A percentile compares a stretch with the other conserved stretches of the same genome.
Conservation (phyloP, 208 protist genomes). For the Cochliopodium minus region DNA sequence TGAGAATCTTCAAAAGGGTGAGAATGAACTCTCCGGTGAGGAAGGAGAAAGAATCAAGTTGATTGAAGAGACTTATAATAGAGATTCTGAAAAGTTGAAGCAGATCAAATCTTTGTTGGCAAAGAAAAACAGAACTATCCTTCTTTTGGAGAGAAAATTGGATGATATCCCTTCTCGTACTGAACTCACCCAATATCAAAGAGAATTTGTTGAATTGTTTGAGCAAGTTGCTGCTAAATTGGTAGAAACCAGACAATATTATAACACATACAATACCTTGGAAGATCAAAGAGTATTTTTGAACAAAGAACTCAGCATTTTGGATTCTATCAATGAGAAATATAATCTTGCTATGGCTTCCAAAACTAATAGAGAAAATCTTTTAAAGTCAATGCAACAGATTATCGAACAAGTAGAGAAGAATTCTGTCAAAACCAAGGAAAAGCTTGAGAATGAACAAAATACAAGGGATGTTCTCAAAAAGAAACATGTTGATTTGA, state of each 20-base stretch:
- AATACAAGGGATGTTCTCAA: no score
- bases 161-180: slow-evolving; percentile 49
- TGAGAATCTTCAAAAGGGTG: neutral
- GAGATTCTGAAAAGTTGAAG: slow-evolving; percentile 21
- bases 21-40: neutral
- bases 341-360: no score
- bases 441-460: no score
- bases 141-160: slow-evolving; percentile 33
- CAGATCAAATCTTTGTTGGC: slow-evolving; percentile 23
- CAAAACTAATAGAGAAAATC: no score
- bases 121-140: slow-evolving; percentile 42
- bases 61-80: slow-evolving; percentile 20
- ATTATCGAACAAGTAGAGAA: no score
- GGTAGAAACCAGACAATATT: slow-evolving; percentile 47
- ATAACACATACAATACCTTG: slow-evolving; percentile 46
- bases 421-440: no score
- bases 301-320: slow-evolving; percentile 32
- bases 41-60: neutral
- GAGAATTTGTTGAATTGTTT: slow-evolving; percentile 53
- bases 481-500: no score
- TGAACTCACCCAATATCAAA: slow-evolving; percentile 56
- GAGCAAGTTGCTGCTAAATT: slow-evolving; percentile 42
- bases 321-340: slow-evolving; percentile 29
- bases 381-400: no score
- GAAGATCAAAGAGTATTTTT: slow-evolving; percentile 29